Conservation (phyloP, 169 alveolate genomes). For the Plasmodium vivax region DNA sequence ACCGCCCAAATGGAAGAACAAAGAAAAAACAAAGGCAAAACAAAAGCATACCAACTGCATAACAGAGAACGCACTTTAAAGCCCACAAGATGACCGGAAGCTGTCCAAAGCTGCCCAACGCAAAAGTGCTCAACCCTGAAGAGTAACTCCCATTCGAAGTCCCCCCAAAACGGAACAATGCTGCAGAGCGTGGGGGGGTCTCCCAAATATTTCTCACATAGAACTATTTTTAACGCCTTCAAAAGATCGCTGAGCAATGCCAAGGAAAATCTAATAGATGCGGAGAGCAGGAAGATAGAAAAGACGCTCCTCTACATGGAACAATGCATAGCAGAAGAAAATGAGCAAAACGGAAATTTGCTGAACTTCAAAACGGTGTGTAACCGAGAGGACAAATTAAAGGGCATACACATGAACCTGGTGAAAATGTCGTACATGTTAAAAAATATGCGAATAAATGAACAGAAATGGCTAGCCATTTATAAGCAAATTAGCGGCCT, state of each 20-base stretch:
- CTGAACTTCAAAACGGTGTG: background rate
- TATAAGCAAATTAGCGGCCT: conserved; percentile 19
- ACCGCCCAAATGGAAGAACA: background rate
- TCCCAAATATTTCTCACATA: background rate
- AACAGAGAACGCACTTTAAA: background rate
- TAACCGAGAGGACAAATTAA: background rate
- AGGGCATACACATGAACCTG: background rate
- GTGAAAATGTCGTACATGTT: conserved; percentile 46
- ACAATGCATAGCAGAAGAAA: conserved; percentile 45
- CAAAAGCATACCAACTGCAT: background rate
- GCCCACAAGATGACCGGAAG: background rate
- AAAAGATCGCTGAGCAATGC: background rate
- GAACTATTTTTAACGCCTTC: background rate
- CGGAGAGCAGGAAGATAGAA: conserved; percentile 19
- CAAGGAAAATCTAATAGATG: background rate
- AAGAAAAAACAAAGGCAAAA: background rate
- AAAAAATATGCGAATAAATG: conserved; percentile 31
- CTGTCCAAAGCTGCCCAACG: background rate
- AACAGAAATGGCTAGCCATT: conserved; percentile 58
- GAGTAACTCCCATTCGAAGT: background rate
- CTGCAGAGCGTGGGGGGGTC: background rate
- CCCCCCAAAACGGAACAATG: background rate
- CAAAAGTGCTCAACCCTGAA: background rate
- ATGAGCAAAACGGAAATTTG: conserved; percentile 10
- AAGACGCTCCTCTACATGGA: conserved; percentile 16